These are phyloP conservation scores for Diutina ranongensis DNA, from an alignment of 1,139 yeast species.

Conservation along the genomic window DNA sequence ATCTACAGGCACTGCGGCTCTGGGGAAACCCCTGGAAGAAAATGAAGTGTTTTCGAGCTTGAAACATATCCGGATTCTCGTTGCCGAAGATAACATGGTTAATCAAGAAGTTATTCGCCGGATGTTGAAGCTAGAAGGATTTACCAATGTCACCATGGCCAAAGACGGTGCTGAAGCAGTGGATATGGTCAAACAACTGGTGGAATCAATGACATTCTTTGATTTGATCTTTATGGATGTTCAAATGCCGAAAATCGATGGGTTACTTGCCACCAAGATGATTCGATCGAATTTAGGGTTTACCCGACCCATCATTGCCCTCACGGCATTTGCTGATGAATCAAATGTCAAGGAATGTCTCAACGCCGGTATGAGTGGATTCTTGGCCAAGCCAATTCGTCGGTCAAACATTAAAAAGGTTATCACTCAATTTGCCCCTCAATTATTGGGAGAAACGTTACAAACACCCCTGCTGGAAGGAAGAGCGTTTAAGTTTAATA, in stretches of 20 bases:
- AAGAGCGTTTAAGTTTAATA: conserved; percentile 1
- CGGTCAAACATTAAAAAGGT: conserved; percentile 4
- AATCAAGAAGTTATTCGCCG: conserved; percentile 85
- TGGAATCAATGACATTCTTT: conserved; percentile 30
- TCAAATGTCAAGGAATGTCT: conserved; percentile 70
- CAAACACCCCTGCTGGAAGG: conserved; percentile 1
- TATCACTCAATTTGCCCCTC: conserved; percentile 1
- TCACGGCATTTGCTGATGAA: conserved; percentile 91
- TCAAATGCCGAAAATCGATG: conserved; percentile 92
- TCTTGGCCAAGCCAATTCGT: conserved; percentile 70
- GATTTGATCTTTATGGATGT: conserved; percentile 91
- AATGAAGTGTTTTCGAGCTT: neutral
- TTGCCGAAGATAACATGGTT: conserved; percentile 91
- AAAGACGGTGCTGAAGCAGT: conserved; percentile 88
- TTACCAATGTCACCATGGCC: conserved; percentile 59
- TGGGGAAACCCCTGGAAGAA: neutral
- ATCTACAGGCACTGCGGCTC: conserved; percentile 3
- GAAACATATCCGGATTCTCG: conserved; percentile 43
- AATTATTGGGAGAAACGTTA: conserved; percentile 1
- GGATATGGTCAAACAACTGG: conserved; percentile 42
- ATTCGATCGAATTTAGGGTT: conserved; percentile 59
- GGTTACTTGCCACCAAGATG: conserved; percentile 66
- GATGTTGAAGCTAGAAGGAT: conserved; percentile 75
- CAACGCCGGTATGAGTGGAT: conserved; percentile 79
- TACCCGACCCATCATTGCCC: conserved; percentile 73